These are phyloP conservation scores for Camelina laxa DNA, from an alignment of 345 rosid species.

Conservation along the genomic window DNA sequence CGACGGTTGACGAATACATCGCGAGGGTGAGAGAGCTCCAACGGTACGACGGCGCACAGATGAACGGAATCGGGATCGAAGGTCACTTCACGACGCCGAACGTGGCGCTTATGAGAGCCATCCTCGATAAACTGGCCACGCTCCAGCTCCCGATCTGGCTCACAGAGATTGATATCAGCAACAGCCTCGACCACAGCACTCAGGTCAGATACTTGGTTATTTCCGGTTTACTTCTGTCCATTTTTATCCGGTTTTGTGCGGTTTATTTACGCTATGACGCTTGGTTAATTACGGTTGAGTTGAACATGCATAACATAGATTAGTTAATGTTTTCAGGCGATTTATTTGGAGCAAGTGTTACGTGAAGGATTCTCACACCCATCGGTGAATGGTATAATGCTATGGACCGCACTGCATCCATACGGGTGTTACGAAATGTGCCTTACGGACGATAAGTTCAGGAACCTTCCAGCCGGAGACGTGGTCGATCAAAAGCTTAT, in stretches of 20 bases:
- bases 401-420: slow-evolving; percentile 84
- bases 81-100: slow-evolving; percentile 75
- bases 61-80: slow-evolving; percentile 82
- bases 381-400: slow-evolving; percentile 76
- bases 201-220: slow-evolving; percentile 51
- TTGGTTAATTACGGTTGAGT: too few species aligned
- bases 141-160: slow-evolving; percentile 84
- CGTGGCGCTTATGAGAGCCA: slow-evolving; percentile 70
- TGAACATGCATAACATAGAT: too few species aligned
- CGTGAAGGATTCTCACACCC: slow-evolving; percentile 94
- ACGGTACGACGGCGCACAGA: slow-evolving; percentile 36
- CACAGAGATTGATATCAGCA: slow-evolving; percentile 79
- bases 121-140: slow-evolving; percentile 71
- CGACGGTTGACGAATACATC: slow-evolving; percentile 70
- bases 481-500: slow-evolving; percentile 61
- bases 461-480: slow-evolving; percentile 77
- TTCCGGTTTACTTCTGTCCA: background rate
- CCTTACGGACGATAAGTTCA: slow-evolving; percentile 60
- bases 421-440: slow-evolving; percentile 90
- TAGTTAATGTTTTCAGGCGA: slow-evolving; percentile 46
- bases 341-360: slow-evolving; percentile 69
- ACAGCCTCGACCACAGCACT: slow-evolving; percentile 46
- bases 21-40: slow-evolving; percentile 61
- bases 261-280: too few species aligned
- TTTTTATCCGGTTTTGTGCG: background rate